Base-by-base conservation (phyloP, 2,329 filamentous ascomycete genomes). In the Claviceps sp. region DNA sequence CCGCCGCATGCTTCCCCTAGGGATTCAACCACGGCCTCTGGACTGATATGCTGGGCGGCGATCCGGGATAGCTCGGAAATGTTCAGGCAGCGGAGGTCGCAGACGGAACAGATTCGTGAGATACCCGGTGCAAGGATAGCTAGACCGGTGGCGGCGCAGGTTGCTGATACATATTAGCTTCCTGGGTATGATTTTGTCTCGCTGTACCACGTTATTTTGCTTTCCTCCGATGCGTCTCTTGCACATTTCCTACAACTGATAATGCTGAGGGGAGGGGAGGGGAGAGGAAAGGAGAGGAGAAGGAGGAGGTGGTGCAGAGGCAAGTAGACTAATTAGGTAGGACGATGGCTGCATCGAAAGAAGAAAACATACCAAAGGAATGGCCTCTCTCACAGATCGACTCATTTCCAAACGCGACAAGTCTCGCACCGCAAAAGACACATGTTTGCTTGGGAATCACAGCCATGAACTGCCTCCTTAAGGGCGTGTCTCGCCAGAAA, bases 61-160 rank as follows among this genome's bases (percentile, higher is more conserved):
- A 70, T 60, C 22, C 57, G 62, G 2, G 60, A 56, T 22, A 80
- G 62, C 55, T 73, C 69, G 4, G 69, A 64, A 0, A 68, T 61
- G 46, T 71, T 69, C 19, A 81, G 66, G 7, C 74, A 78, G 24
- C 77, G 70, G 26, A 70, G 62, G 16, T 72, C 73, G 57, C 78
- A 82, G 2, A 81, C 73, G 19, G 73, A 74, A 50, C 78, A 82
- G 3, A 73, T 71, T 38, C 72, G 68, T 0, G 77, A 80, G 47
- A 75, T 68, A 2, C 74, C 75, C 0, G 78, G 78, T 1, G 69
- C 71, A 53, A 77, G 66, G 55, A 82, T 77, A 13, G 77, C 73
- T 7, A 81, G 62, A 1, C 76, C 74, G 0, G 74, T 78, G 1
- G 73, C 71, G 0, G 73, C 73, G 54, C 78, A 81, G 1, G 68